phyloP scores from a whole-genome alignment of 176 grass and related monocot species.

The Carex kokanica region DNA sequence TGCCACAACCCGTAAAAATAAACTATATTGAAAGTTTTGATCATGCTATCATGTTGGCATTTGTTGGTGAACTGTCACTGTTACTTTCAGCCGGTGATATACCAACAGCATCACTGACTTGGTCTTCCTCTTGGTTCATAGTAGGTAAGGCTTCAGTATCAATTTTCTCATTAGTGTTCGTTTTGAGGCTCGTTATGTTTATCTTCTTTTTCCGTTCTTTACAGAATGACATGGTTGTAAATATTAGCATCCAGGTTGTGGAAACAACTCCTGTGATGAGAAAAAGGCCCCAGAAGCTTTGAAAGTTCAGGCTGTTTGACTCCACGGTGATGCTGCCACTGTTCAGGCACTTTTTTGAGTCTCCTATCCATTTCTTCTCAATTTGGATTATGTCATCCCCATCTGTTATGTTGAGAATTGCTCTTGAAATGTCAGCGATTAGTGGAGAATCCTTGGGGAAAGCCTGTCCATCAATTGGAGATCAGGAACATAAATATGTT shows the following conservation, averaged over 20 bases:
- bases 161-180: too few species aligned
- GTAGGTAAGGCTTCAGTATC: too few species aligned
- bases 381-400: constrained; percentile 41
- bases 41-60: too few species aligned
- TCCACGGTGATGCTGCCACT: constrained; percentile 25
- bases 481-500: not conserved
- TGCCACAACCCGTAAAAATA: too few species aligned
- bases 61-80: too few species aligned
- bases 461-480: constrained; percentile 5
- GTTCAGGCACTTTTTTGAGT: constrained; percentile 7
- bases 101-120: too few species aligned
- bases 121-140: too few species aligned
- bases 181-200: not conserved
- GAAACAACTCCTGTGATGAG: constrained; percentile 57
- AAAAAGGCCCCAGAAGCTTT: constrained; percentile 78
- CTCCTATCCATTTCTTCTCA: constrained; percentile 64
- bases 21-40: too few species aligned
- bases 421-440: constrained; percentile 53
- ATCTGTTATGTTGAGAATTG: constrained; percentile 58
- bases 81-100: too few species aligned
- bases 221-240: not conserved
- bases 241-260: not conserved
- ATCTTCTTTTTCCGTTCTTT: not conserved
- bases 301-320: constrained; percentile 43
- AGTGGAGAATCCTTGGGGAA: constrained; percentile 60